Evolutionary conservation across 2,329 filamentous ascomycete species (phyloP), one percentile per base, ranked within the genome.

Genomic region (Arthrobotrys sphaeroides): DNA sequence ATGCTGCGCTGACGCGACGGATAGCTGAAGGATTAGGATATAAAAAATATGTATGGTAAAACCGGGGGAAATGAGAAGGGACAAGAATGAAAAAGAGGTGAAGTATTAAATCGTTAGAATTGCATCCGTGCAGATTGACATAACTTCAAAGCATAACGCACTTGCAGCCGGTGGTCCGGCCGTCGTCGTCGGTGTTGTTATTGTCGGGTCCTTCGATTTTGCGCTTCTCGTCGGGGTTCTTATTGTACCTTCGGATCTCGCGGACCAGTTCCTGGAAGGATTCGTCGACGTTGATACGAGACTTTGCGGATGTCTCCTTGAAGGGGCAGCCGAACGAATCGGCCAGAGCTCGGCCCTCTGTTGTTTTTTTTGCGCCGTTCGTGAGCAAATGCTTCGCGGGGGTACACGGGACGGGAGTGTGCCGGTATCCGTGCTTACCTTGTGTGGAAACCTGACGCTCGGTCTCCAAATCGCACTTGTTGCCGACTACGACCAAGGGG

Each of bases 241-340:
- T 94, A 89, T 99, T 98, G 85, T 96, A 98, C 84, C 93, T 91
- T 84, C 95, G 90, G 82, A 99, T 99, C 83, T 98, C 95, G 82
- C 95, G 91, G 73, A 99, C 95, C 80, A 98, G 94, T 82, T 98
- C 94, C 87, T 94, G 98, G 85, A 99, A 99, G 66, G 94, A 93
- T 84, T 96, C 94, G 84, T 99, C 95, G 81, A 99, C 95, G 82
- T 98, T 97, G 86, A 95, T 96, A 83, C 94, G 91, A 77, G 94
- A 96, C 86, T 98, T 99, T 79, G 95, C 95, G 43, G 95, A 99
- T 10, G 95, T 98, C 86, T 99, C 95, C 85, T 98, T 96, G 86
- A 98, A 99, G 83, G 95, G 96, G 90, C 95, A 99, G 82, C 90
- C 90, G 83, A 99, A 98, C 78, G 90, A 90, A 80, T 88, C 88